Evolutionary conservation across 768 basidiomycete genomes (phyloP).

Genomic region (Leccinum incarnatum): DNA sequence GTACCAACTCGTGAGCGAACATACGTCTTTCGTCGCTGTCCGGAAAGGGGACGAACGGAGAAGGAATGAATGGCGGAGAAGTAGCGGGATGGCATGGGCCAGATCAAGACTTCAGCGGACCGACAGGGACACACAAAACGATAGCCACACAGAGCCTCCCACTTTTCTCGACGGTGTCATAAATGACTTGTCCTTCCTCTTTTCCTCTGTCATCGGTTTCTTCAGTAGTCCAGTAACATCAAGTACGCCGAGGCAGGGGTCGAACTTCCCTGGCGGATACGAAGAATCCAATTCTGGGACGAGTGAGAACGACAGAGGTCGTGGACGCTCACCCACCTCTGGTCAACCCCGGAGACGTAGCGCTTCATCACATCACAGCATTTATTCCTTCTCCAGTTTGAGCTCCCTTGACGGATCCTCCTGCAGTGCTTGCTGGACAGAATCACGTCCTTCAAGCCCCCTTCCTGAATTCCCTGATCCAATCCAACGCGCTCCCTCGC

Average conservation of each 20-base stretch:
- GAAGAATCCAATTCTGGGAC: constrained; percentile 15
- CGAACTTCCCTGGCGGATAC: constrained; percentile 21
- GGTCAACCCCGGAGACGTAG: constrained; percentile 6
- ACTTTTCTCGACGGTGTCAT: constrained; percentile 22
- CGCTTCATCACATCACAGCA: constrained; percentile 28
- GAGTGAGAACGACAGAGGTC: constrained; percentile 2
- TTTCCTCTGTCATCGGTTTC: constrained; percentile 17
- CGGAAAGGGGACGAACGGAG: constrained; percentile 32
- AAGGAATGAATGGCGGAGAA: constrained; percentile 7
- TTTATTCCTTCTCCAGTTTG: constrained; percentile 42
- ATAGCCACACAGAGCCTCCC: neutral
- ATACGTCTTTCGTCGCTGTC: constrained; percentile 58
- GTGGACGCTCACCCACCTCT: neutral
- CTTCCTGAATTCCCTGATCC: constrained; percentile 26
- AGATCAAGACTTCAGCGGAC: constrained; percentile 16
- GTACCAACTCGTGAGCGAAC: constrained; percentile 50
- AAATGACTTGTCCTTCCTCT: constrained; percentile 12
- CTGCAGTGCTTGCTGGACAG: constrained; percentile 36
- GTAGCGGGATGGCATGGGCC: constrained; percentile 7
- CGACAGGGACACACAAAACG: neutral
- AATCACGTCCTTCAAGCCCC: constrained; percentile 22
- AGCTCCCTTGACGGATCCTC: constrained; percentile 45
- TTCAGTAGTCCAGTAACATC: constrained; percentile 2
- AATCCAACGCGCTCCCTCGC: constrained; percentile 33
- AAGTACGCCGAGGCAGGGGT: neutral